Evolutionary conservation across 306 rosid genomes (phyloP), one percentile per base, ranked within the genome.

Genomic region (Arachis hypogaea): DNA sequence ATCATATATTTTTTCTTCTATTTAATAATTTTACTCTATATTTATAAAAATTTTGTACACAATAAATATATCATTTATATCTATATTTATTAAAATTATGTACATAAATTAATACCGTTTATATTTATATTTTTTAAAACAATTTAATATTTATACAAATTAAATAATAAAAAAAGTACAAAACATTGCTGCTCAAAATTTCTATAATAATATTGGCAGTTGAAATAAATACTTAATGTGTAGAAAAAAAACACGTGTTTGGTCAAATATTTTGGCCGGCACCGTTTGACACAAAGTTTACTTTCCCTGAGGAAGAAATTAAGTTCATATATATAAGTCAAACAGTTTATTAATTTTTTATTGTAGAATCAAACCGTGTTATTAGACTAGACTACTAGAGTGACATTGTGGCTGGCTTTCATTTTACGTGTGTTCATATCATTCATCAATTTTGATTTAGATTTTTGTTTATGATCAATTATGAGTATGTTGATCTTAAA

Each of bases 241-340:
- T 33, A 4, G 28, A 22, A 33, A 33, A 33, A 4, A 33, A 33
- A 33, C 38, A 33, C 4, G 18, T 14, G 38, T 5, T 45, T 51
- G 84, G 84, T 80, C 84, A 80, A 75, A 33, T 33, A 33, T 18
- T 46, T 33, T 67, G 75, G 79, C 18, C 47, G 14, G 68, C 80
- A 5, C 28, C 16, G 57, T 64, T 8, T 9, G 36, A 65, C 55
- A 52, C 16, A 14, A 12, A 57, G 7, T 41, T 4, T 51, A 59
- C 28, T 28, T 66, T 56, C 51, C 4, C 2, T 6, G 9, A 22
- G 5, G 38, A 33, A 33, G 38, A 33, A 33, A 43, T n/a, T 51
- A 52, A 0, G 14, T 67, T 76, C 60, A 30, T 3, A 36, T 56
- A 49, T 51, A 12, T 1, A 66, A 7, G 78, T 64, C 78, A 74